A percentile compares a stretch with the other conserved stretches of the same genome.
These are phyloP conservation scores for Pseudocercospora fijiensis DNA, from an alignment of 2,329 filamentous ascomycete species.

Conservation along the genomic window DNA sequence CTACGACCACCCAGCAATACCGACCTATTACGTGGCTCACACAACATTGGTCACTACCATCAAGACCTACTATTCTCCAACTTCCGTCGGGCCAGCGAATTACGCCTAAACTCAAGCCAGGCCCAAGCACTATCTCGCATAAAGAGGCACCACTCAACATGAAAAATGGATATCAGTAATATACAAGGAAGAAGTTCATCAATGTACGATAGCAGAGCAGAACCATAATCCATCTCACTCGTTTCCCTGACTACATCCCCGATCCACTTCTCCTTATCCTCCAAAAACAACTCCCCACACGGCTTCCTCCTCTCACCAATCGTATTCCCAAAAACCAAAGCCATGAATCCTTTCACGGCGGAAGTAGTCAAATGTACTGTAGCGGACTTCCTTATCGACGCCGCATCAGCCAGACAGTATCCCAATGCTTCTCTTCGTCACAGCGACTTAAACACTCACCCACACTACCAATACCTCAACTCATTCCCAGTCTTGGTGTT, in stretches of 20 bases:
- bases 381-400: background rate
- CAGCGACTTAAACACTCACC: background rate
- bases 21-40: background rate
- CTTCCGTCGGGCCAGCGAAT: background rate
- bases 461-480: background rate
- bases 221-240: background rate
- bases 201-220: background rate
- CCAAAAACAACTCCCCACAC: background rate
- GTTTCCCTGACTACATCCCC: background rate
- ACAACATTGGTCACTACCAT: background rate
- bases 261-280: background rate
- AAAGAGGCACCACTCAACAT: no score
- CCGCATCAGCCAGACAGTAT: no score
- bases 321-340: background rate
- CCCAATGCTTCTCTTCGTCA: no score
- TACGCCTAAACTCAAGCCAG: background rate
- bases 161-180: background rate
- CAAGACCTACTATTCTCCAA: background rate
- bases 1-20: background rate
- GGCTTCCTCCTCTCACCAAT: background rate
- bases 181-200: background rate
- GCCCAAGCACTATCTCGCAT: no score
- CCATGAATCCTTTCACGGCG: background rate
- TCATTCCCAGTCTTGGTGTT: background rate
- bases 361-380: background rate